Evolutionary conservation across 768 basidiomycete species (phyloP), one percentile per base, ranked within the genome.

Genomic region (Lactarius trivialis): DNA sequence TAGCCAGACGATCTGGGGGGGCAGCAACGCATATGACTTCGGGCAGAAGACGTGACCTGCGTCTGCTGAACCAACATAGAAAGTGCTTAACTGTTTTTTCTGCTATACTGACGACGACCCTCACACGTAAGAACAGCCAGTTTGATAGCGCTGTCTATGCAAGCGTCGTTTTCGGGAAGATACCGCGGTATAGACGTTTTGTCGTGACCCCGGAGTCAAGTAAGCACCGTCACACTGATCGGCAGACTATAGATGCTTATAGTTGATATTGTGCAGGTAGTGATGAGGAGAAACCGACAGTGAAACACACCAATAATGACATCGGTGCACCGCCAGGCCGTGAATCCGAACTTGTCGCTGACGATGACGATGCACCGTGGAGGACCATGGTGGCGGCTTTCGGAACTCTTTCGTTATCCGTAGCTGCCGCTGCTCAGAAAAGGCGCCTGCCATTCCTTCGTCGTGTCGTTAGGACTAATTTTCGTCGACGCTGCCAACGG

Each of bases 381-480:
- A 59, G 39, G 58, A 14, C 32, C 48, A 56, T 66, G 57, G 30
- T 65, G 21, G 37, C 37, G 19, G 36, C 53, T 51, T 56, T 65
- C 3, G 63, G 57, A 41, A 41, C 58, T 21, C 63, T 59, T 41
- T 59, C 49, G 15, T 60, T 65, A 26, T 66, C 57, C 21, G 53
- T 55, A 28, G 34, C 43, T 48, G 34, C 50, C 12, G 34, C 56
- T 24, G 36, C 65, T 32, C 59, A 56, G 43, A 58, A 59, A 41
- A 15, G 32, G 4, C 74, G 73, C 55, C 75, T 86, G 6, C 86
- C 86, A 0, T 88, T 88, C 68, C 73, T 85, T 24, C 73, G 70
- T 30, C 80, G 82, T 12, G 82, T 81, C 65, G 67, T 88, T 19
- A 75, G 76, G 15, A 66, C 54, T 3, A 81, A 82, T 1, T 88